Evolutionary conservation across 208 protist species (phyloP).

Genomic region (Herpetomonas tarakana): DNA sequence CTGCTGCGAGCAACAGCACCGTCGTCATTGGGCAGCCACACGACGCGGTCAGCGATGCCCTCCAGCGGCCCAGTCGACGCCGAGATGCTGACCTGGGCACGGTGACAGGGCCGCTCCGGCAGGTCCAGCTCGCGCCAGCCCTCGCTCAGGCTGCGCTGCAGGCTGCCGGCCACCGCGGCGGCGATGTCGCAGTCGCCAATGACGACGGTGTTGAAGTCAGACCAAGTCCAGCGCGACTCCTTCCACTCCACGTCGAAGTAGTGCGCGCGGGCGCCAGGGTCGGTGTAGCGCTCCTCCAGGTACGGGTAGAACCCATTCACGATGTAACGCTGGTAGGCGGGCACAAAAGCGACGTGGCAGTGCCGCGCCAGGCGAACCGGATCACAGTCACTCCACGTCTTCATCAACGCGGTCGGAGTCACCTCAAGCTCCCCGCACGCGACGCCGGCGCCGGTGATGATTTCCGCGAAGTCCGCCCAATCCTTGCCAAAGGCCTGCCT

Average conservation of each 20-base stretch:
- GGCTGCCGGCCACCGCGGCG: slow-evolving; percentile 32
- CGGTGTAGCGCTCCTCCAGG: slow-evolving; percentile 37
- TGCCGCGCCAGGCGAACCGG: slow-evolving; percentile 29
- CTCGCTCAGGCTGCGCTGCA: slow-evolving; percentile 45
- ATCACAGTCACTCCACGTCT: slow-evolving; percentile 24
- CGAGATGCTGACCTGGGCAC: slow-evolving; percentile 37
- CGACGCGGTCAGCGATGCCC: slow-evolving; percentile 50
- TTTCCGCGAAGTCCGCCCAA: slow-evolving; percentile 19
- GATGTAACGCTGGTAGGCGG: slow-evolving; percentile 38
- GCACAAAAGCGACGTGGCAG: slow-evolving; percentile 48
- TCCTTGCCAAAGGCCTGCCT: neutral
- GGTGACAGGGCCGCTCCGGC: slow-evolving; percentile 19
- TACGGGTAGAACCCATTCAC: slow-evolving; percentile 77
- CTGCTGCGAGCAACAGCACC: too few relatives aligned
- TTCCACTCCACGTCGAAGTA: slow-evolving; percentile 50
- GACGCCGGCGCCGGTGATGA: slow-evolving; percentile 34
- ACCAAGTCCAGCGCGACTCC: slow-evolving; percentile 42
- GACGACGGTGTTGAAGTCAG: slow-evolving; percentile 32
- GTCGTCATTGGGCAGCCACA: slow-evolving; percentile 29
- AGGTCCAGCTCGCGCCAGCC: slow-evolving; percentile 52
- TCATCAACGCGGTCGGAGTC: slow-evolving; percentile 30
- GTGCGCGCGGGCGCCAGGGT: slow-evolving; percentile 25
- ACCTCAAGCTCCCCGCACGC: slow-evolving; percentile 29
- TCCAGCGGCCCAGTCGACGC: slow-evolving; percentile 60
- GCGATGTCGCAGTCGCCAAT: slow-evolving; percentile 32